These are phyloP conservation scores for Physcomitrium patens DNA, from an alignment of 225 moss, liverwort and hornwort species.

Conservation along the genomic window DNA sequence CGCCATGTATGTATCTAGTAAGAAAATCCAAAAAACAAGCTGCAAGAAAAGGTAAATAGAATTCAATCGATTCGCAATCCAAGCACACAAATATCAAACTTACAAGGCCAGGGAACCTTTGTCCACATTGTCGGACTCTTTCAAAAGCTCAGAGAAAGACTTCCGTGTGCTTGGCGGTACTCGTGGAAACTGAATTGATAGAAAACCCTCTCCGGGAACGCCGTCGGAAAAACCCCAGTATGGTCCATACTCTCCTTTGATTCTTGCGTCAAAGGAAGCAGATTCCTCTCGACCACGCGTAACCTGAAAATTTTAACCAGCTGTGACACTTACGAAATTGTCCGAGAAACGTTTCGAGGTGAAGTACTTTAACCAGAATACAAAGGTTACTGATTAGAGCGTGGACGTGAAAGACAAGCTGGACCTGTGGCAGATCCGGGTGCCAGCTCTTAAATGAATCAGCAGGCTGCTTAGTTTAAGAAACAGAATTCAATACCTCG, in stretches of 20 bases:
- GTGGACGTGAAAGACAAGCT: background rate
- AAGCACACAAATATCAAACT: background rate
- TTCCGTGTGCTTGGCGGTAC: conserved; percentile 31
- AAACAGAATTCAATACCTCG: conserved; percentile 19
- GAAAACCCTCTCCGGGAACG: conserved; percentile 7
- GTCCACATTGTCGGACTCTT: conserved; percentile 42
- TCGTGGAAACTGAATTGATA: conserved; percentile 31
- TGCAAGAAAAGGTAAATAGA: background rate
- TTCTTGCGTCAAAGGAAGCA: background rate
- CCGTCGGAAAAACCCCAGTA: conserved; percentile 41
- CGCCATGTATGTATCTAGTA: background rate
- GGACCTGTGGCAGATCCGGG: background rate
- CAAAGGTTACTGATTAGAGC: background rate
- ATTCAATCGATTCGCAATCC: background rate
- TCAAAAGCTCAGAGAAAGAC: conserved; percentile 59
- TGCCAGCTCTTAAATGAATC: background rate
- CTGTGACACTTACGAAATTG: background rate
- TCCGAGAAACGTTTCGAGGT: conserved; percentile 1
- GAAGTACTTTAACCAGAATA: background rate
- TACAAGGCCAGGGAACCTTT: conserved; percentile 51
- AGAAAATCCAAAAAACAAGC: background rate
- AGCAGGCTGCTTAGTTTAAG: background rate
- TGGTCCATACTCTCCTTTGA: conserved; percentile 37
- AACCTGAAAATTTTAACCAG: conserved; percentile 12
- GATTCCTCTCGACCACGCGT: background rate